Conservation (phyloP, 805 yeast genomes). For the Yamadazyma nakazawae region DNA sequence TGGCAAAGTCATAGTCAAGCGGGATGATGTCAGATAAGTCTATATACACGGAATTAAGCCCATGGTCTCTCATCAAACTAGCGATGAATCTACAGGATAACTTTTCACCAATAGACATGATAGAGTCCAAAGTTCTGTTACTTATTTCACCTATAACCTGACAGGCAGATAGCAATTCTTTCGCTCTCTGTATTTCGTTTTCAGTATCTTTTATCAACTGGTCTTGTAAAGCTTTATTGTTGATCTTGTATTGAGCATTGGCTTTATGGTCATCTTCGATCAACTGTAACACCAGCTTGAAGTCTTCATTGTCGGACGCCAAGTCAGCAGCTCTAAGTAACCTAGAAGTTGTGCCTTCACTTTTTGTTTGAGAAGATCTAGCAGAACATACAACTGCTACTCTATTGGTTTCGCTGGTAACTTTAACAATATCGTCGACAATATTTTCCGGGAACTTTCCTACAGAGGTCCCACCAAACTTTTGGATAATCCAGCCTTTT, state of each 20-base stretch:
- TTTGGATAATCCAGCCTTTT: slow-evolving; percentile 59
- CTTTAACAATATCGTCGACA: slow-evolving; percentile 77
- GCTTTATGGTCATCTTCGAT: slow-evolving; percentile 75
- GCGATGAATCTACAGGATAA: slow-evolving; percentile 88
- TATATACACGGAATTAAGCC: slow-evolving; percentile 72
- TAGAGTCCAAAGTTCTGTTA: slow-evolving; percentile 80
- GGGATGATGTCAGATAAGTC: slow-evolving; percentile 77
- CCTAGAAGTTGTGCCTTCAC: slow-evolving; percentile 94
- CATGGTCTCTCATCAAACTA: slow-evolving; percentile 76
- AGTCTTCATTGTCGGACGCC: slow-evolving; percentile 62
- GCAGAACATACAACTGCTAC: slow-evolving; percentile 98
- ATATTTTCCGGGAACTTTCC: slow-evolving; percentile 90
- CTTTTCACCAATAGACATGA: slow-evolving; percentile 93
- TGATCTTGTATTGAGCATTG: slow-evolving; percentile 62
- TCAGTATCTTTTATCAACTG: slow-evolving; percentile 58
- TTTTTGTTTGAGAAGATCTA: slow-evolving; percentile 83
- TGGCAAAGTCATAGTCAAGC: slow-evolving; percentile 49
- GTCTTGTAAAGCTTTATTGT: slow-evolving; percentile 40
- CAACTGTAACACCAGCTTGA: slow-evolving; percentile 53
- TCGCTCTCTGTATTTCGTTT: slow-evolving; percentile 63
- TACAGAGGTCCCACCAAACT: slow-evolving; percentile 96
- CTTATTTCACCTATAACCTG: slow-evolving; percentile 89
- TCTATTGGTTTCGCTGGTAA: slow-evolving; percentile 53
- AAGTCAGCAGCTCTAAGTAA: slow-evolving; percentile 79
- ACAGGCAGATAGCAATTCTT: slow-evolving; percentile 77